Evolutionary conservation across 164 flowering plant genomes (phyloP).

Genomic region (Stephania japonica): DNA sequence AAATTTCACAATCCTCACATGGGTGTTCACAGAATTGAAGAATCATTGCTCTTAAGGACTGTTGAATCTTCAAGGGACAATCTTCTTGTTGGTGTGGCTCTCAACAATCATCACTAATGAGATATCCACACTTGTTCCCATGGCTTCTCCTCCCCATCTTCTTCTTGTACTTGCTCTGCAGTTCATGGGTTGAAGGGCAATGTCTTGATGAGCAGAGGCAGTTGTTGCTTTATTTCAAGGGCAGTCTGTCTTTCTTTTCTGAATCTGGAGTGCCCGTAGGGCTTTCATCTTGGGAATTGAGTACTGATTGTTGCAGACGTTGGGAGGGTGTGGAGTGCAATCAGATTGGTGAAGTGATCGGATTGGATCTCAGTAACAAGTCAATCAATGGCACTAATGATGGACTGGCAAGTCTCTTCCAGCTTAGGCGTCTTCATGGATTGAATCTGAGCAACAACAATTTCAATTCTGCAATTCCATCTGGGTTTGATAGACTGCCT

Average conservation of each 20-base stretch:
- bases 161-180: constrained; percentile 1
- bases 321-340: constrained; percentile 41
- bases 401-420: constrained; percentile 25
- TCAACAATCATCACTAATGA: constrained; percentile 18
- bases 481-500: constrained; percentile 24
- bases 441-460: constrained; percentile 35
- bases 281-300: constrained; percentile 29
- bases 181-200: constrained; percentile 13
- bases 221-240: constrained; percentile 25
- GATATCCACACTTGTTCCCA: constrained; percentile 11
- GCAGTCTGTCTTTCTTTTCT: constrained; percentile 13
- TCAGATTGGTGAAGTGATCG: constrained; percentile 22
- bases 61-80: background rate
- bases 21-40: background rate
- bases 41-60: background rate
- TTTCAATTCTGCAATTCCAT: constrained; percentile 30
- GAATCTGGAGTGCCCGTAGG: background rate
- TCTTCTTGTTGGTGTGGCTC: constrained; percentile 10
- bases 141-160: constrained; percentile 17
- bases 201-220: constrained; percentile 30
- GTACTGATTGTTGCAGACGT: constrained; percentile 21
- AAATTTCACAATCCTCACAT: background rate
- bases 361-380: constrained; percentile 25
- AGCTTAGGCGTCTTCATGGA: constrained; percentile 25
- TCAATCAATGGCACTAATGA: constrained; percentile 22